Conservation (phyloP, 1,284 basidiomycete genomes). For the Austroboletus olivaceoglutinosus region DNA sequence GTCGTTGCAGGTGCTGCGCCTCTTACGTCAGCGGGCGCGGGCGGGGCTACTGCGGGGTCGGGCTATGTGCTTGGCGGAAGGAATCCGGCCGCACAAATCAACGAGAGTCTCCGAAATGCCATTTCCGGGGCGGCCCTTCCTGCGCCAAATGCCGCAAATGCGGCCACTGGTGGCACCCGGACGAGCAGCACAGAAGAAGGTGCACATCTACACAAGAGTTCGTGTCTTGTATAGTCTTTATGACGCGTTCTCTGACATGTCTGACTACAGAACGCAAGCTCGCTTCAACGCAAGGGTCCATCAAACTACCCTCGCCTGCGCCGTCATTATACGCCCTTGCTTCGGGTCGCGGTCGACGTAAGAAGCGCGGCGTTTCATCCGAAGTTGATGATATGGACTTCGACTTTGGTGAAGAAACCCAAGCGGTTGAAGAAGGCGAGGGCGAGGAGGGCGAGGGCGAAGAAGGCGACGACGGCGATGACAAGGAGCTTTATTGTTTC, state of each 20-base stretch:
- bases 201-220: conserved; percentile 28
- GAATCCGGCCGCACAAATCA: conserved; percentile 46
- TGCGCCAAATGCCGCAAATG: conserved; percentile 6
- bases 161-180: conserved; percentile 11
- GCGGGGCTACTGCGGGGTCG: conserved; percentile 18
- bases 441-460: conserved; percentile 49
- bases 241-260: conserved; percentile 4
- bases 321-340: conserved; percentile 30
- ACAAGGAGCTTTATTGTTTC: conserved; percentile 62
- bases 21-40: conserved; percentile 18
- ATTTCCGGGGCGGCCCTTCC: conserved; percentile 35
- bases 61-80: conserved; percentile 35
- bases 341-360: conserved; percentile 37
- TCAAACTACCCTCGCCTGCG: conserved; percentile 39
- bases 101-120: conserved; percentile 46
- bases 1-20: conserved; percentile 23
- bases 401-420: conserved; percentile 32
- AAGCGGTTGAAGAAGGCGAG: conserved; percentile 41
- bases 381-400: conserved; percentile 35
- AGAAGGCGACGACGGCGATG: conserved; percentile 48
- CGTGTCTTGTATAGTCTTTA: conserved; percentile 2
- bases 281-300: conserved; percentile 30
- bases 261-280: conserved; percentile 31
- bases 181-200: conserved; percentile 24
- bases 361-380: conserved; percentile 38